These are phyloP conservation scores for Pseudozyma flocculosa DNA, from an alignment of 1,284 basidiomycete species.

Conservation along the genomic window DNA sequence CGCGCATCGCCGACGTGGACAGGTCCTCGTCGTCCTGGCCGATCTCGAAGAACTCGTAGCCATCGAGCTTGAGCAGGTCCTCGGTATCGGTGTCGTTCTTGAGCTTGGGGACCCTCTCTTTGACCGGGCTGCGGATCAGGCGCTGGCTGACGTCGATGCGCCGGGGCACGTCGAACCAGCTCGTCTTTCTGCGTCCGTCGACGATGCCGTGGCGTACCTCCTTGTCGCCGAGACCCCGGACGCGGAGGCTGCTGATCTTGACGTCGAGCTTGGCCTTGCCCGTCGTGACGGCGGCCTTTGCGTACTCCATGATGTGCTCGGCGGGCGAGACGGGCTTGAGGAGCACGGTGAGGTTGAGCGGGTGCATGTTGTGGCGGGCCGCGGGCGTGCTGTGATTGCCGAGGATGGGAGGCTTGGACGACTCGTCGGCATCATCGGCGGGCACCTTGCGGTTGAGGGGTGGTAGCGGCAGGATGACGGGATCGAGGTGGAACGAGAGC, in stretches of 20 bases:
- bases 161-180: constrained; percentile 38
- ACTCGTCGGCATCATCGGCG: constrained; percentile 6
- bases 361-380: constrained; percentile 37
- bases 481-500: constrained; percentile 47
- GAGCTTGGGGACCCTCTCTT: constrained; percentile 35
- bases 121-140: constrained; percentile 33
- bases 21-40: constrained; percentile 17
- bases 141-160: constrained; percentile 35
- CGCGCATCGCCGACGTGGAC: constrained; percentile 21
- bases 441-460: constrained; percentile 21
- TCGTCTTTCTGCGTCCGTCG: constrained; percentile 15
- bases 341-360: constrained; percentile 45
- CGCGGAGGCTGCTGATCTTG: constrained; percentile 38
- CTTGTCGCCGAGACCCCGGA: constrained; percentile 38
- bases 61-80: constrained; percentile 41
- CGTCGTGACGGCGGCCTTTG: constrained; percentile 31
- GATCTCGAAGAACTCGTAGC: constrained; percentile 52
- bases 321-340: constrained; percentile 46
- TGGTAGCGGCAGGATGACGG: constrained; percentile 47
- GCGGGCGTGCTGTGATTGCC: constrained; percentile 37
- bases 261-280: constrained; percentile 41
- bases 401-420: constrained; percentile 24
- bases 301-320: constrained; percentile 40
- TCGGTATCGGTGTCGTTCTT: constrained; percentile 29
- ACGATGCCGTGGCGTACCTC: constrained; percentile 33